phyloP scores from a whole-genome alignment of 495 filamentous ascomycete species.

The Xylaria bambusicola region DNA sequence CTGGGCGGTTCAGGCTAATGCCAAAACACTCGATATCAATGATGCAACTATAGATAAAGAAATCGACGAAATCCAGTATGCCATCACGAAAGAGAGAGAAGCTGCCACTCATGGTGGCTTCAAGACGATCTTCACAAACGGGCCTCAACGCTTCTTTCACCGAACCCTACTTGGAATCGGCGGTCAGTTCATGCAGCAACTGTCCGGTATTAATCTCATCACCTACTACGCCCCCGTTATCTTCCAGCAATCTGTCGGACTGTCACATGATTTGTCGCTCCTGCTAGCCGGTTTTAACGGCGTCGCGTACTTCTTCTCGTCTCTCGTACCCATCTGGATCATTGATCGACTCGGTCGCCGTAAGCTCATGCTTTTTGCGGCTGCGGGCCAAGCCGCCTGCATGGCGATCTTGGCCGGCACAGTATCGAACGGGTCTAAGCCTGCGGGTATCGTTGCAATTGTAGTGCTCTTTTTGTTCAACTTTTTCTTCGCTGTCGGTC shows the following conservation, averaged over 20 bases:
- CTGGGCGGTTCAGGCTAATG: constrained; percentile 40
- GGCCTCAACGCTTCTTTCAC: constrained; percentile 43
- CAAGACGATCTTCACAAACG: constrained; percentile 46
- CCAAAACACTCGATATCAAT: constrained; percentile 20
- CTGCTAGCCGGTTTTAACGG: constrained; percentile 53
- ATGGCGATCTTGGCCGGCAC: constrained; percentile 40
- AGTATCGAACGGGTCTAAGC: constrained; percentile 41
- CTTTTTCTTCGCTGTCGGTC: constrained; percentile 42
- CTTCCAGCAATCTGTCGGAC: constrained; percentile 53
- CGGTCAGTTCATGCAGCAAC: constrained; percentile 54
- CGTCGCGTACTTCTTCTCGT: constrained; percentile 40
- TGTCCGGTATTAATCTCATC: constrained; percentile 54
- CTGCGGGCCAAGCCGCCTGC: constrained; percentile 41
- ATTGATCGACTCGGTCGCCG: constrained; percentile 58
- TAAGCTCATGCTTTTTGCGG: constrained; percentile 49
- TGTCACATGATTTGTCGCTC: constrained; percentile 52
- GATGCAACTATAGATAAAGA: constrained; percentile 26
- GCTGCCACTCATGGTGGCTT: constrained; percentile 34
- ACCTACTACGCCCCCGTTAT: constrained; percentile 58
- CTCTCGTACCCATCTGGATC: constrained; percentile 42
- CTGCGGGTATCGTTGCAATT: constrained; percentile 38
- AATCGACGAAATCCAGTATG: constrained; percentile 28
- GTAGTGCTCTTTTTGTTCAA: constrained; percentile 46
- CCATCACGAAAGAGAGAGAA: constrained; percentile 26
- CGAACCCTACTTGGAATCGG: constrained; percentile 54